phyloP scores from a whole-genome alignment of 108 stramenopile species.

The Nitzschia sp. region DNA sequence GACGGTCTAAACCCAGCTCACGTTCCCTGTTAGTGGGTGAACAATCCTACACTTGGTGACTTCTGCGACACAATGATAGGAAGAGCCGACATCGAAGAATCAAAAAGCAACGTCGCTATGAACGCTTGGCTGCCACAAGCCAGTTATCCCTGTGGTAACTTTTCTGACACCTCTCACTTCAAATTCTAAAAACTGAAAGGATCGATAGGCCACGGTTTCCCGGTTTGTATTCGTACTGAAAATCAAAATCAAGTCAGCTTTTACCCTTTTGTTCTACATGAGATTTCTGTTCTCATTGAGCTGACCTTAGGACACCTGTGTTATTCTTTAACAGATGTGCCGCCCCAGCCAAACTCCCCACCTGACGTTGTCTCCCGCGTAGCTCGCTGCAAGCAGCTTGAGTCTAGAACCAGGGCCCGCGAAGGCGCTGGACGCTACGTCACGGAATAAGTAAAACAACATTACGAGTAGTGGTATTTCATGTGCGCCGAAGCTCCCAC shows the following conservation, averaged over 20 bases:
- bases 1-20: constrained; percentile 98
- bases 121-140: constrained; percentile 94
- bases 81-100: constrained; percentile 95
- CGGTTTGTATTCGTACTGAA: constrained; percentile 95
- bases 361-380: constrained; percentile 93
- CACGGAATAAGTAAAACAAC: constrained; percentile 96
- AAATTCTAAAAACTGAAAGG: constrained; percentile 94
- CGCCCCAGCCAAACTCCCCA: constrained; percentile 95
- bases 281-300: constrained; percentile 97
- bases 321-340: constrained; percentile 89
- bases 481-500: constrained; percentile 90
- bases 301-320: constrained; percentile 93
- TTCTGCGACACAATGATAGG: constrained; percentile 96
- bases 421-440: constrained; percentile 81
- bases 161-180: constrained; percentile 97
- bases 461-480: constrained; percentile 97
- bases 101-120: constrained; percentile 90
- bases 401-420: constrained; percentile 80
- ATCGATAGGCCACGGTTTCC: constrained; percentile 97
- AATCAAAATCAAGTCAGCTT: constrained; percentile 95
- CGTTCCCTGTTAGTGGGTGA: constrained; percentile 96
- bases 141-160: constrained; percentile 99
- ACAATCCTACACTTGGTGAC: constrained; percentile 96
- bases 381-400: constrained; percentile 61
- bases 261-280: constrained; percentile 86